A percentile compares a stretch with the other conserved stretches of the same genome.
Conservation (phyloP, 108 stramenopile species). For the Skeletonema tropicum region DNA sequence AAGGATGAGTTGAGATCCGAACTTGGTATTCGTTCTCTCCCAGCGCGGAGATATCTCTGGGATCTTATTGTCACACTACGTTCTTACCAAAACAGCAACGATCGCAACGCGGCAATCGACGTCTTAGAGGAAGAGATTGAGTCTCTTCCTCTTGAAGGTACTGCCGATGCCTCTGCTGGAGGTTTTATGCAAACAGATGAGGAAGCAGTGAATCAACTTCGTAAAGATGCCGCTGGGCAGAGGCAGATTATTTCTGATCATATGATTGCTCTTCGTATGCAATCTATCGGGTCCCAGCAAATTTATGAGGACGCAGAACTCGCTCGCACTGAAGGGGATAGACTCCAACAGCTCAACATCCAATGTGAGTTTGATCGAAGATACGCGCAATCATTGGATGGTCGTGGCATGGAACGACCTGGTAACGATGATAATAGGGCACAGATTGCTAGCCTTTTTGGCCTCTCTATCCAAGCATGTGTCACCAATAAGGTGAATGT, state of each 20-base stretch:
- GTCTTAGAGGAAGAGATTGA: slow-evolving; percentile 48
- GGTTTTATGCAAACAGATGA: slow-evolving; percentile 2
- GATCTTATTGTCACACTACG: slow-evolving; percentile 40
- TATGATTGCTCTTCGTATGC: slow-evolving; percentile 36
- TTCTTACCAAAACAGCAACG: slow-evolving; percentile 27
- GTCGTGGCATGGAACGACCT: slow-evolving; percentile 29
- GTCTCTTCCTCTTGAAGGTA: slow-evolving; percentile 7
- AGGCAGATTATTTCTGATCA: slow-evolving; percentile 47
- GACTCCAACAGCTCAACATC: slow-evolving; percentile 25
- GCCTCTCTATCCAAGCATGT: slow-evolving; percentile 39
- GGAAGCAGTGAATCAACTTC: slow-evolving; percentile 10
- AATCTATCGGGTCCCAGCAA: slow-evolving; percentile 22
- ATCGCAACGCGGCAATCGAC: slow-evolving; percentile 37
- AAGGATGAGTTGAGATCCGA: slow-evolving; percentile 48
- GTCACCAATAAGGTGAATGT: slow-evolving; percentile 45
- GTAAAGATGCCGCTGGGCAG: slow-evolving; percentile 18
- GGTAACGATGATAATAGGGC: slow-evolving; percentile 3
- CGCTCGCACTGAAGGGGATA: slow-evolving; percentile 51
- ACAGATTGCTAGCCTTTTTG: slow-evolving; percentile 40
- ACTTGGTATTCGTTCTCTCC: slow-evolving; percentile 52
- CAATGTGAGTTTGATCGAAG: slow-evolving; percentile 42
- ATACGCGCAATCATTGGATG: slow-evolving; percentile 35
- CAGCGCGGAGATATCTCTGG: slow-evolving; percentile 54
- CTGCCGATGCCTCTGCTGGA: slow-evolving; percentile 14
- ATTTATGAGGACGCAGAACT: slow-evolving; percentile 52